A percentile compares a stretch with the other conserved stretches of the same genome.
phyloP scores from a whole-genome alignment of 148 eudicot species.

The Vaccinium macrocarpon region DNA sequence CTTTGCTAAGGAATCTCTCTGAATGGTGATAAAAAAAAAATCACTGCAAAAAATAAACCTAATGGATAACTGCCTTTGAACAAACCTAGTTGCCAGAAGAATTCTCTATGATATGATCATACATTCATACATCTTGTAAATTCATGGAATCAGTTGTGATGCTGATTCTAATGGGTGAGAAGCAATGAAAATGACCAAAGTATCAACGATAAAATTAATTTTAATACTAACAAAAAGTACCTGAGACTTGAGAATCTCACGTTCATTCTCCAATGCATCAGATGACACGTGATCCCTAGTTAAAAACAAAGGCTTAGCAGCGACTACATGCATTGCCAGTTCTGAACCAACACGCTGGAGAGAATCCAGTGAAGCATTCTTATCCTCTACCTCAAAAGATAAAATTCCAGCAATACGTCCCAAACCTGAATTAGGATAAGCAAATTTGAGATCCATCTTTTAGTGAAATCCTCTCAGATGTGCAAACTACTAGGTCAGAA shows the following conservation, averaged over 20 bases:
- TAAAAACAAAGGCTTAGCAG: conserved; percentile 78
- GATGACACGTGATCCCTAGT: conserved; percentile 80
- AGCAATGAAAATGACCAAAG: background rate
- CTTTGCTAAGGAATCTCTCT: background rate
- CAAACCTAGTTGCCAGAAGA: background rate
- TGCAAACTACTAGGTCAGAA: background rate
- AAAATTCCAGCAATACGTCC: conserved; percentile 91
- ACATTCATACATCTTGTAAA: background rate
- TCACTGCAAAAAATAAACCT: conserved; percentile 3
- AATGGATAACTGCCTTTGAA: background rate
- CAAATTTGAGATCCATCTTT: conserved; percentile 12
- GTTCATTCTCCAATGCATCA: conserved; percentile 71
- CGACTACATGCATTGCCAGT: conserved; percentile 96
- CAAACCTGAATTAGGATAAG: conserved; percentile 52
- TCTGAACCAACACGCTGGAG: conserved; percentile 80
- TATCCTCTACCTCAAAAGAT: conserved; percentile 81
- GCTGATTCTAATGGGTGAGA: background rate
- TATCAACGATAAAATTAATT: background rate
- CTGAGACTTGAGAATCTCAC: conserved; percentile 92
- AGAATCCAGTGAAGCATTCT: conserved; percentile 52
- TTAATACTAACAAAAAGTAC: conserved; percentile 32
- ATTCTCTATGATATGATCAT: background rate
- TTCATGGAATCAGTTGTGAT: background rate
- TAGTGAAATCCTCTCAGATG: background rate
- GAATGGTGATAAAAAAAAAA: background rate